These are phyloP conservation scores for Exobasidium cylindrosporum DNA, from an alignment of 1,284 basidiomycete genomes.

Conservation along the genomic window DNA sequence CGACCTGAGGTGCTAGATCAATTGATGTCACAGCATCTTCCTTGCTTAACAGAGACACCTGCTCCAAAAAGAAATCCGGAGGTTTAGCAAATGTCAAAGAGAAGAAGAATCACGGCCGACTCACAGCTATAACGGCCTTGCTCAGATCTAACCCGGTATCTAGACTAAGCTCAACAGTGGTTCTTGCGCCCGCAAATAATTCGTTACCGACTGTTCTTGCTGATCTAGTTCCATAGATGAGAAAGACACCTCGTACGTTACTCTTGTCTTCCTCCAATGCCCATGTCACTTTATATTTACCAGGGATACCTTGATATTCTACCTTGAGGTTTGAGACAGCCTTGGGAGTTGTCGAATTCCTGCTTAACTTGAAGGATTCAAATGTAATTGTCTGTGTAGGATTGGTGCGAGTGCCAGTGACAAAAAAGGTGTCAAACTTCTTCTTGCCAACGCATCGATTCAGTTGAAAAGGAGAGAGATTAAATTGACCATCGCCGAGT, in stretches of 20 bases:
- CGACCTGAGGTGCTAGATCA: neutral
- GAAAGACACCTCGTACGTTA: neutral
- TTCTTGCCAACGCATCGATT: neutral
- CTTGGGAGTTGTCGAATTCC: neutral
- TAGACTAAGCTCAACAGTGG: neutral
- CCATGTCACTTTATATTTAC: neutral
- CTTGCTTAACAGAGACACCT: neutral
- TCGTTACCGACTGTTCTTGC: neutral
- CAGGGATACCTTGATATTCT: neutral
- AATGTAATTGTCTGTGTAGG: neutral
- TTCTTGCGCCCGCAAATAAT: neutral
- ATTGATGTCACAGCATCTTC: neutral
- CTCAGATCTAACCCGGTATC: neutral
- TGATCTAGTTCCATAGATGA: neutral
- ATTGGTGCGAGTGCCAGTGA: neutral
- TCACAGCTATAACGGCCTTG: neutral
- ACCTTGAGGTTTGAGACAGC: neutral
- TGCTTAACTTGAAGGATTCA: neutral
- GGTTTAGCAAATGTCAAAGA: no score
- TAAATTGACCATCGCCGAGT: neutral
- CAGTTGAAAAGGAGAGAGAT: neutral
- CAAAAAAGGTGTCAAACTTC: neutral
- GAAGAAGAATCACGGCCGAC: neutral
- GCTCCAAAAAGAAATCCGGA: no score
- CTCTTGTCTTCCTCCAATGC: neutral